phyloP scores from a whole-genome alignment of 371 early-diverging fungal genomes.

The Mucor indicus region DNA sequence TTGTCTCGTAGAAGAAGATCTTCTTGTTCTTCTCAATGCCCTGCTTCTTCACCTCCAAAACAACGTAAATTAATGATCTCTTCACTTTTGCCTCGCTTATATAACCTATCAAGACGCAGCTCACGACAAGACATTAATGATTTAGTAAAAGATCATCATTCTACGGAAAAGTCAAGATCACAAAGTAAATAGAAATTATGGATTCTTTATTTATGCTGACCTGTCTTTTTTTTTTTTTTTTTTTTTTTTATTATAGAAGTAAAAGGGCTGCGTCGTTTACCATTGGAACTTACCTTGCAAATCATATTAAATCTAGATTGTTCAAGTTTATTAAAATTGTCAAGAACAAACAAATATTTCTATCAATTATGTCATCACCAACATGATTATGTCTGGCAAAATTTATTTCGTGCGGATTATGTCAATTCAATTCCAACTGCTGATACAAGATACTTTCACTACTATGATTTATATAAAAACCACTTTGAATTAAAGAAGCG shows the following conservation, averaged over 20 bases:
- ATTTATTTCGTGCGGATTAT: constrained; percentile 14
- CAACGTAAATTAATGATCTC: constrained; percentile 14
- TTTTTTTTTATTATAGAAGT: neutral
- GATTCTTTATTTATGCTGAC: neutral
- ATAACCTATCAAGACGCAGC: neutral
- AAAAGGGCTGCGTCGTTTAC: constrained; percentile 7
- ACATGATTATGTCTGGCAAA: constrained; percentile 18
- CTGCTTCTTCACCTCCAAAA: constrained; percentile 12
- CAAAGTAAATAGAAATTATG: constrained; percentile 1
- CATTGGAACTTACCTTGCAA: constrained; percentile 12
- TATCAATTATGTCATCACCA: constrained; percentile 6
- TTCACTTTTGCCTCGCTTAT: constrained; percentile 15
- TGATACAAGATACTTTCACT: neutral
- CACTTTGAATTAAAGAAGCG: constrained; percentile 10
- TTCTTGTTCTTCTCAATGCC: constrained; percentile 5
- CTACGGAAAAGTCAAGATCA: neutral
- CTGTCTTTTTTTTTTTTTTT: neutral
- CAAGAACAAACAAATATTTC: constrained; percentile 15
- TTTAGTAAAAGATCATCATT: too few relatives aligned
- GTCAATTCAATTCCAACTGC: neutral
- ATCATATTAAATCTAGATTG: constrained; percentile 12
- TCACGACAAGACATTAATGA: too few relatives aligned
- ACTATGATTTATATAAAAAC: constrained; percentile 12
- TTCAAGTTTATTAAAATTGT: constrained; percentile 4
- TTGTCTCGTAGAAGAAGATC: constrained; percentile 11